A percentile compares a stretch with the other conserved stretches of the same genome.
Evolutionary conservation across 2,329 filamentous ascomycete genomes (phyloP).

Genomic region (Ilyonectria mors-panacis): DNA sequence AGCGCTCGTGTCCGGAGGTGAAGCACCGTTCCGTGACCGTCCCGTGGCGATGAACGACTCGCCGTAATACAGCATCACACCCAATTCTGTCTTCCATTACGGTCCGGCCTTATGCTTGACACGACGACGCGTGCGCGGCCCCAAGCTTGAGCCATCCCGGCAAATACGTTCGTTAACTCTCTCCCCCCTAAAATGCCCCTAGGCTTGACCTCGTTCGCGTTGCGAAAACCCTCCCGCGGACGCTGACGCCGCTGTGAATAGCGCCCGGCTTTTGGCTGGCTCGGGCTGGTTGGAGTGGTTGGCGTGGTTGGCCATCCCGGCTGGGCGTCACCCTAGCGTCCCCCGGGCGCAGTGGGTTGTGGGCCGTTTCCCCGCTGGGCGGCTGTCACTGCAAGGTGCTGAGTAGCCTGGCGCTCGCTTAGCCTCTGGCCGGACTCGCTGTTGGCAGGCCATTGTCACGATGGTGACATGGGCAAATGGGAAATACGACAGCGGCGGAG

Average conservation of each 20-base stretch:
- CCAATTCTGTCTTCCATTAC: not conserved
- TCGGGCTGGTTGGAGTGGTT: conserved; percentile 24
- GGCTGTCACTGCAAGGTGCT: conserved; percentile 44
- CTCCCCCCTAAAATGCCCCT: conserved; percentile 4
- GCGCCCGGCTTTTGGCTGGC: conserved; percentile 31
- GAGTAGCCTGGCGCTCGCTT: conserved; percentile 42
- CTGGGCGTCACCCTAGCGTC: conserved; percentile 28
- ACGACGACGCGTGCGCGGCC: conserved; percentile 15
- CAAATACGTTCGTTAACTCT: conserved; percentile 7
- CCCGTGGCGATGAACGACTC: conserved; percentile 11
- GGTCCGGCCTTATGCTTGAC: conserved; percentile 8
- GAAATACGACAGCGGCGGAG: conserved; percentile 23
- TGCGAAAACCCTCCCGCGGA: conserved; percentile 20
- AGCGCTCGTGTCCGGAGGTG: conserved; percentile 27
- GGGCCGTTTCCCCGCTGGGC: conserved; percentile 41
- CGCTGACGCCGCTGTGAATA: conserved; percentile 22
- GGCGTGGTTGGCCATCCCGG: conserved; percentile 24
- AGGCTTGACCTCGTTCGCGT: conserved; percentile 20
- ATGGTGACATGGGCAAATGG: conserved; percentile 31
- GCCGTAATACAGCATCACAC: not conserved
- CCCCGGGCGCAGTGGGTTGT: conserved; percentile 26
- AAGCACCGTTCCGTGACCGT: conserved; percentile 19
- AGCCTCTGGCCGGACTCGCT: conserved; percentile 27
- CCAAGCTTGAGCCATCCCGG: conserved; percentile 9
- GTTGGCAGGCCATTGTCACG: conserved; percentile 28